Evolutionary conservation across 306 rosid genomes (phyloP), one percentile per base, ranked within the genome.

Genomic region (Fagus sylvatica): DNA sequence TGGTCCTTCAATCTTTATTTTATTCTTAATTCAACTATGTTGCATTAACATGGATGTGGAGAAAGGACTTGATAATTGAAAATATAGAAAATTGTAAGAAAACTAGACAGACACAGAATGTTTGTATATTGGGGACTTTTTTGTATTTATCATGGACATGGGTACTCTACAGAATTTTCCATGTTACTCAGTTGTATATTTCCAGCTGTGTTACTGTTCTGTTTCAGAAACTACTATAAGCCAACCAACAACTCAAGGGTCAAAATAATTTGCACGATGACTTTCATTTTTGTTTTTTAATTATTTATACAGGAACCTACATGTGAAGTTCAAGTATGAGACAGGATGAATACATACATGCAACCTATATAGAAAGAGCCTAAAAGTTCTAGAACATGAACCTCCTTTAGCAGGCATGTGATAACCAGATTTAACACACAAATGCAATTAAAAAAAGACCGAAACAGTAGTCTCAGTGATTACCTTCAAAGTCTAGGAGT

Each of bases 401-500:
- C 42, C 42, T 39, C 51, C 49, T 3, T 19, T 54, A 28, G 76
- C 41, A 37, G 32, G 59, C 59, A 59, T 15, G 78, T 70, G 72
- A 3, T 32, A 60, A 72, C 64, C 36, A 15, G 32, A 36, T 43
- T 51, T 22, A 69, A 59, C 41, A 41, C 30, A 16, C 7, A 71
- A 53, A 46, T 54, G 54, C 34, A 75, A 71, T 32, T 51, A 66
- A 66, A 37, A 72, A 71, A 64, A 78, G 55, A 33, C 30, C 65
- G 67, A 72, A 82, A 36, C 17, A 69, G 69, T 74, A 72, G 53
- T 57, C 51, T 30, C 51, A 61, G 59, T 12, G 72, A 62, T 78
- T 78, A 90, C 98, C 98, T 92, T 92, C 97, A 60, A 94, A 85
- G 43, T 92, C 97, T 19, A 74, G 78, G 69, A 94, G 92, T 71